These are phyloP conservation scores for Exserohilum rostratum DNA, from an alignment of 2,329 filamentous ascomycete genomes.

Conservation along the genomic window DNA sequence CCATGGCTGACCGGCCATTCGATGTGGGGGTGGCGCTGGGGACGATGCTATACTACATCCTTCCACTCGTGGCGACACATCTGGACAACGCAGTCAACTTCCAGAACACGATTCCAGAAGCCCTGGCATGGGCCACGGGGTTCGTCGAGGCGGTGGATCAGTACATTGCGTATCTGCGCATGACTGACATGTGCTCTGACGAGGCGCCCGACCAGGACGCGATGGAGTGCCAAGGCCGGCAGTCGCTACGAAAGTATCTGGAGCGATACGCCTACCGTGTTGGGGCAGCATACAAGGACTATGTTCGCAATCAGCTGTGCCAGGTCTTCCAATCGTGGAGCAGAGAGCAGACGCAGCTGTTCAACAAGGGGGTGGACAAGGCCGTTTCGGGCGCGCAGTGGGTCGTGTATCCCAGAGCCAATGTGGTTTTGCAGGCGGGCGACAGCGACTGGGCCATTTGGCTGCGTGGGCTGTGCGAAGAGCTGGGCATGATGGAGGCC, in stretches of 20 bases:
- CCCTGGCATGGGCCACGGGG: neutral
- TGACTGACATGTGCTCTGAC: conserved; percentile 2
- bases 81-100: conserved; percentile 12
- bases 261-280: conserved; percentile 7
- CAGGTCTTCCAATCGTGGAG: conserved; percentile 12
- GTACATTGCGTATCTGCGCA: conserved; percentile 5
- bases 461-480: conserved; percentile 14
- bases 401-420: conserved; percentile 11
- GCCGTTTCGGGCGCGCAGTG: conserved; percentile 14
- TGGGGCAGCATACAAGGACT: conserved; percentile 6
- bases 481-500: conserved; percentile 10
- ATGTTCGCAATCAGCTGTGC: conserved; percentile 6
- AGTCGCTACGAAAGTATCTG: conserved; percentile 6
- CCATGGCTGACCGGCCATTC: conserved; percentile 5
- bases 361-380: conserved; percentile 27
- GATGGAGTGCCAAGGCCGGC: conserved; percentile 1
- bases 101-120: neutral
- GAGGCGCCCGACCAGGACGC: conserved; percentile 1
- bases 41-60: conserved; percentile 11
- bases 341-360: conserved; percentile 14
- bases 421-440: conserved; percentile 14
- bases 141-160: conserved; percentile 15
- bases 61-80: conserved; percentile 7
- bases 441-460: conserved; percentile 19
- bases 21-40: conserved; percentile 10